These are phyloP conservation scores for Suillus plorans DNA, from an alignment of 768 basidiomycete species.

Conservation along the genomic window DNA sequence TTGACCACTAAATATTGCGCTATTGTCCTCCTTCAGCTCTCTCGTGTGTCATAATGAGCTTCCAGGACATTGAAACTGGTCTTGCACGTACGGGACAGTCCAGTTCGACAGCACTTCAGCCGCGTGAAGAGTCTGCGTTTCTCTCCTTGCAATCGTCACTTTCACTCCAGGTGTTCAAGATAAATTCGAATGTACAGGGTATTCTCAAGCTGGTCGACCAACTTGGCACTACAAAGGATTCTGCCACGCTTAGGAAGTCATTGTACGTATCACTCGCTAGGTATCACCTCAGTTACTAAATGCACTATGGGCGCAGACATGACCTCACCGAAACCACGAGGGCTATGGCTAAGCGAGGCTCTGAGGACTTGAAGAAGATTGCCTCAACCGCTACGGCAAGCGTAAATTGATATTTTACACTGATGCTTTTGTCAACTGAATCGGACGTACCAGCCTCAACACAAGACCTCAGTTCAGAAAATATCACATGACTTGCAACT, in stretches of 20 bases:
- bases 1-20: neutral
- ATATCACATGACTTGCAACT: constrained; percentile 91
- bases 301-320: constrained; percentile 52
- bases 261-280: constrained; percentile 54
- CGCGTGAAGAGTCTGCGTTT: constrained; percentile 73
- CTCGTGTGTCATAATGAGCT: constrained; percentile 40
- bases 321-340: constrained; percentile 94
- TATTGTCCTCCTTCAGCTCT: neutral
- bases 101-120: constrained; percentile 32
- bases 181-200: constrained; percentile 95
- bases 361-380: constrained; percentile 90
- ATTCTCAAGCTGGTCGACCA: constrained; percentile 97
- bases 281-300: constrained; percentile 5
- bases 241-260: constrained; percentile 73
- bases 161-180: constrained; percentile 96
- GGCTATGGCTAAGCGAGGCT: constrained; percentile 91
- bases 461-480: constrained; percentile 86
- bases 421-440: neutral
- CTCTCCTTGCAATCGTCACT: constrained; percentile 73
- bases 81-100: constrained; percentile 31
- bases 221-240: constrained; percentile 83
- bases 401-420: constrained; percentile 38
- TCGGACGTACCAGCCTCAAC: constrained; percentile 53
- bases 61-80: constrained; percentile 51
- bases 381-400: constrained; percentile 62